These are phyloP conservation scores for Knoxdaviesia proteae DNA, from an alignment of 2,329 filamentous ascomycete genomes.

Conservation along the genomic window DNA sequence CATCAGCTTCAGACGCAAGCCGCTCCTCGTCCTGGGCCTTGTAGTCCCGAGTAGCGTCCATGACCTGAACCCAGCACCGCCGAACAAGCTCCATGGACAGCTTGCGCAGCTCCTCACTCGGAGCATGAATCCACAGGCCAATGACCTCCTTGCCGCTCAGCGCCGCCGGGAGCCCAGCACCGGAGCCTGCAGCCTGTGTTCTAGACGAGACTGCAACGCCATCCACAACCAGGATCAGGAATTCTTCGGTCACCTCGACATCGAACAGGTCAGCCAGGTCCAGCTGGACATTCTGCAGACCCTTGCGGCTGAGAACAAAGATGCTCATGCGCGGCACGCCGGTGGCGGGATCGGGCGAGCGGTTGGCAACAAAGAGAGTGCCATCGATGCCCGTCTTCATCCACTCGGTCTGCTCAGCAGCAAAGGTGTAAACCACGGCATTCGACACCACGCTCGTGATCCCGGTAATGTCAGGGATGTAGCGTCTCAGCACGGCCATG, in stretches of 20 bases:
- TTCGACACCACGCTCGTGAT: conserved; percentile 71
- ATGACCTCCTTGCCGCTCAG: conserved; percentile 18
- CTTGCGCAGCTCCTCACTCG: conserved; percentile 21
- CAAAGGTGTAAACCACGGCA: conserved; percentile 69
- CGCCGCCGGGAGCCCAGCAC: conserved; percentile 7
- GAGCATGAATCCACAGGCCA: conserved; percentile 34
- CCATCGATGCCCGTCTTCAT: conserved; percentile 75
- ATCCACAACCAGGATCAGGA: conserved; percentile 27
- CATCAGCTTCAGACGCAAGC: too few species aligned
- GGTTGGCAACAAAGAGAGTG: conserved; percentile 49
- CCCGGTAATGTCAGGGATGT: conserved; percentile 50
- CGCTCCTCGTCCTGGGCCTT: too few species aligned
- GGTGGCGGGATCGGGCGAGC: not conserved
- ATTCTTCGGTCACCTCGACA: conserved; percentile 39
- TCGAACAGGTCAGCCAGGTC: conserved; percentile 39
- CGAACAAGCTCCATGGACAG: conserved; percentile 12
- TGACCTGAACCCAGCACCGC: too few species aligned
- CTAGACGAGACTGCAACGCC: conserved; percentile 6
- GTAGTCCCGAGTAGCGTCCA: too few species aligned
- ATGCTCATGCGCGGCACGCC: conserved; percentile 42
- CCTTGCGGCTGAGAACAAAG: conserved; percentile 53
- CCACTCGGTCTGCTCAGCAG: conserved; percentile 44
- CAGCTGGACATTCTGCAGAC: conserved; percentile 48
- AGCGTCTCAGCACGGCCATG: conserved; percentile 60
- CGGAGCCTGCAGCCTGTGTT: too few species aligned